Evolutionary conservation across 257 asterid genomes (phyloP).

Genomic region (Solanum medicagineum): DNA sequence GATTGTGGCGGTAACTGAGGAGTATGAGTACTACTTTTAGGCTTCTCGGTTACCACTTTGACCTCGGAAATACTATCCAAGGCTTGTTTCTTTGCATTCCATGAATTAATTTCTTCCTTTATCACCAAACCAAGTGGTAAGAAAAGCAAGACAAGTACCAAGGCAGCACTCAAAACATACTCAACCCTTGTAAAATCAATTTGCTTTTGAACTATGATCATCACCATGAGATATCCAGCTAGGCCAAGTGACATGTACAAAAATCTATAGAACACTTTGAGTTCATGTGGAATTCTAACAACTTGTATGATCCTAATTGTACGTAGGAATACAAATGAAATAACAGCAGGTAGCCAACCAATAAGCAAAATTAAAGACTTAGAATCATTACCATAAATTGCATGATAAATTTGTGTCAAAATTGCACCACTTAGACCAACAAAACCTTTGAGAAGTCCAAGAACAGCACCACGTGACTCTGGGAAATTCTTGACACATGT

Average conservation of each 20-base stretch:
- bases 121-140: constrained; percentile 15
- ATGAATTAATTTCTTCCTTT: constrained; percentile 9
- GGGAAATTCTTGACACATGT: constrained; percentile 78
- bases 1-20: not conserved
- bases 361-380: constrained; percentile 19
- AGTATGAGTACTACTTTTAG: not conserved
- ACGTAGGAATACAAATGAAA: constrained; percentile 17
- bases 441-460: constrained; percentile 30
- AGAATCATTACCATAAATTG: constrained; percentile 16
- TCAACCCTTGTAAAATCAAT: not conserved
- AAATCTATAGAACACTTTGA: constrained; percentile 17
- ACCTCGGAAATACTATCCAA: constrained; percentile 11
- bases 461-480: constrained; percentile 28
- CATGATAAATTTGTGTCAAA: constrained; percentile 16
- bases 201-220: constrained; percentile 14
- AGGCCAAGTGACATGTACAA: constrained; percentile 21
- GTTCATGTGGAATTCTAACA: constrained; percentile 12
- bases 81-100: constrained; percentile 10
- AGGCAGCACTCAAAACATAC: constrained; percentile 1
- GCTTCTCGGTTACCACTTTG: constrained; percentile 15
- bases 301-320: constrained; percentile 19
- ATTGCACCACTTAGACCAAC: constrained; percentile 36
- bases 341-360: constrained; percentile 25
- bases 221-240: constrained; percentile 26
- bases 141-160: constrained; percentile 8